phyloP scores from a whole-genome alignment of 1,284 basidiomycete species.

The Ustilago crameri region DNA sequence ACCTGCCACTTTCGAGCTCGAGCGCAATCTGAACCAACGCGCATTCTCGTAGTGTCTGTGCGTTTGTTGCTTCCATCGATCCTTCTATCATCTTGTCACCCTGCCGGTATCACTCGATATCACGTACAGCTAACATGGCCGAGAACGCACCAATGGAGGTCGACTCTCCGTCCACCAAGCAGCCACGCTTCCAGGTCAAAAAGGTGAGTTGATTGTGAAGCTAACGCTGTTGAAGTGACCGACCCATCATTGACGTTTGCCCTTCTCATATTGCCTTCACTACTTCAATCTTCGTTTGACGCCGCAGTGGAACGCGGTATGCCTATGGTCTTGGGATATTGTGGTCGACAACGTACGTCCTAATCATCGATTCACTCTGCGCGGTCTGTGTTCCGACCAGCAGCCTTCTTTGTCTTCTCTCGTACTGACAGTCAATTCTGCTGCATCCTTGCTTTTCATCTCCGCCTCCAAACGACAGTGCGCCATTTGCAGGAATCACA shows the following conservation, averaged over 20 bases:
- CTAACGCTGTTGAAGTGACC: background rate
- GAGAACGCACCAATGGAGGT: conserved; percentile 59
- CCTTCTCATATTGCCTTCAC: background rate
- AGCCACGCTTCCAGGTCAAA: conserved; percentile 66
- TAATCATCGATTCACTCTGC: too few species aligned
- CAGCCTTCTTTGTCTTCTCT: too few species aligned
- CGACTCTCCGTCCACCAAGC: conserved; percentile 50
- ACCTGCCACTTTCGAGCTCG: background rate
- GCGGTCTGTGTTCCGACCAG: too few species aligned
- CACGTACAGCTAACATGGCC: conserved; percentile 17
- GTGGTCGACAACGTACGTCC: conserved; percentile 66
- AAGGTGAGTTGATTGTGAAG: conserved; percentile 47
- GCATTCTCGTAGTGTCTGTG: conserved; percentile 3
- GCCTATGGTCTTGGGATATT: conserved; percentile 68
- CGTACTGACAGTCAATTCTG: background rate
- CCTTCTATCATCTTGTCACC: conserved; percentile 10
- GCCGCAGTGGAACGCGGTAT: conserved; percentile 66
- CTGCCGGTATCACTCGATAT: background rate
- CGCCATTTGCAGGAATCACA: conserved; percentile 68
- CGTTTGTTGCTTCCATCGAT: background rate
- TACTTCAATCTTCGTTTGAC: background rate
- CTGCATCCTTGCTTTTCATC: background rate
- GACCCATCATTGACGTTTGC: conserved; percentile 4
- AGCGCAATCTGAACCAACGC: background rate
- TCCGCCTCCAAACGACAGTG: conserved; percentile 44